A percentile compares a stretch with the other conserved stretches of the same genome.
Evolutionary conservation across 192 early-diverging fungal species (phyloP).

Genomic region (Coemansia sp.): DNA sequence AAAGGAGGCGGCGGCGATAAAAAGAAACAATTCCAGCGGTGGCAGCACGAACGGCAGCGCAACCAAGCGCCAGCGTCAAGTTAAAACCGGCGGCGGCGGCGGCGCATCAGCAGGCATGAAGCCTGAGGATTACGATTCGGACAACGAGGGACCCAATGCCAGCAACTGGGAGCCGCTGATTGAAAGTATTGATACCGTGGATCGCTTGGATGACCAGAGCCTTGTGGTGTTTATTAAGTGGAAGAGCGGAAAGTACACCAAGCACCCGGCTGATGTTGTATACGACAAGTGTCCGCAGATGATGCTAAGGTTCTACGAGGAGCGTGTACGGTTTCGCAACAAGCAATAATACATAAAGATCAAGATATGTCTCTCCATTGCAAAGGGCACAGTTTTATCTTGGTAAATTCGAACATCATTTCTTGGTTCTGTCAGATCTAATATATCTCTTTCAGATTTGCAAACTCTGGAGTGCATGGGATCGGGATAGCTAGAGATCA

Average conservation of each 20-base stretch:
- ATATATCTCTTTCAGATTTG: too few relatives aligned
- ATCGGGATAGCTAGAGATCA: too few relatives aligned
- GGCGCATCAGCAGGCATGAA: neutral
- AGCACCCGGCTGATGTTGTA: slow-evolving; percentile 36
- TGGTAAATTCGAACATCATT: too few relatives aligned
- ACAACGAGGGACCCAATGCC: slow-evolving; percentile 1
- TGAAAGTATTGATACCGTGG: slow-evolving; percentile 35
- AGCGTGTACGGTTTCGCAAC: slow-evolving; percentile 53
- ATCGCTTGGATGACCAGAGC: slow-evolving; percentile 14
- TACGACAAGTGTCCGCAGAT: slow-evolving; percentile 50
- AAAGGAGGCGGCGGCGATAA: slow-evolving; percentile 10
- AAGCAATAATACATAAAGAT: slow-evolving; percentile 1
- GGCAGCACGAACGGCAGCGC: neutral
- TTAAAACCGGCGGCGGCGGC: neutral
- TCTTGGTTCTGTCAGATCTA: too few relatives aligned
- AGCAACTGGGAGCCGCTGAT: slow-evolving; percentile 37
- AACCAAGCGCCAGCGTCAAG: slow-evolving; percentile 29
- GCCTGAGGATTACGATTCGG: neutral
- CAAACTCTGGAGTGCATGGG: too few relatives aligned
- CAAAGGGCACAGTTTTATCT: too few relatives aligned
- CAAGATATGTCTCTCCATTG: neutral
- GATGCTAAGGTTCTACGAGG: slow-evolving; percentile 59
- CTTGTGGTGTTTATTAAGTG: slow-evolving; percentile 50
- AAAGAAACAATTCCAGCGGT: neutral
- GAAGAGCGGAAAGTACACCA: slow-evolving; percentile 50